Evolutionary conservation across 768 basidiomycete genomes (phyloP), one percentile per base, ranked within the genome.

Genomic region (Macrocybe gigantea): DNA sequence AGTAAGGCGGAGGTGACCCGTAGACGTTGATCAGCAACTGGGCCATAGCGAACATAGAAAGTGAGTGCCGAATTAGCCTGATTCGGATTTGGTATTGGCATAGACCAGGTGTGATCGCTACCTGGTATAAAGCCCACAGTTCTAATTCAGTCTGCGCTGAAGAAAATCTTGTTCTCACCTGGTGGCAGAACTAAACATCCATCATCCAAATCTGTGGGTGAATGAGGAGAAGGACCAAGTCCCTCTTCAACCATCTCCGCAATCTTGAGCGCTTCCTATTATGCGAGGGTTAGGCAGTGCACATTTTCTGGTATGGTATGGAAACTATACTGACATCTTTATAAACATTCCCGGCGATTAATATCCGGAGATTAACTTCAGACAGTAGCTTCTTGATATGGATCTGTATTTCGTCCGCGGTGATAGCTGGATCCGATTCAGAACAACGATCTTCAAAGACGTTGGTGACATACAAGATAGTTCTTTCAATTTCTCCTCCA

Each of bases 61-160:
- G 87, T 83, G 45, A 98, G 60, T 1, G 86, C 79, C 5, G 87
- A 90, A 67, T 98, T 99, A 42, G 84, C 71, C 65, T 99, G 87
- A 56, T 89, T 82, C 2, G 81, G 76, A 63, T 98, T 97, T 4
- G 83, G 82, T 22, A 95, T 79, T 2, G 74, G 72, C 2, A 77
- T 58, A 6, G 79, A 71, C 74, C 82, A 85, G 45, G 84, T 72
- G 56, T 75, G 76, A 59, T 93, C 85, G 39, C 79, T 83, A 5
- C 76, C 93, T 93, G 58, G 1, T 22, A 2, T 22, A 22, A 4
- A 22, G 22, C 22, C 2, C 22, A 22, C 22, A 22, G 22, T 22
- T 22, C 22, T 22, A 22, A 1, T 22, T 22, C 22, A 22, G 22
- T 22, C 51, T 13, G 44, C 14, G 9, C n/a, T 12, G 33, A 51